A percentile compares a stretch with the other conserved stretches of the same genome.
Evolutionary conservation across 2,329 filamentous ascomycete species (phyloP).

Genomic region (Apiospora malaysiana): DNA sequence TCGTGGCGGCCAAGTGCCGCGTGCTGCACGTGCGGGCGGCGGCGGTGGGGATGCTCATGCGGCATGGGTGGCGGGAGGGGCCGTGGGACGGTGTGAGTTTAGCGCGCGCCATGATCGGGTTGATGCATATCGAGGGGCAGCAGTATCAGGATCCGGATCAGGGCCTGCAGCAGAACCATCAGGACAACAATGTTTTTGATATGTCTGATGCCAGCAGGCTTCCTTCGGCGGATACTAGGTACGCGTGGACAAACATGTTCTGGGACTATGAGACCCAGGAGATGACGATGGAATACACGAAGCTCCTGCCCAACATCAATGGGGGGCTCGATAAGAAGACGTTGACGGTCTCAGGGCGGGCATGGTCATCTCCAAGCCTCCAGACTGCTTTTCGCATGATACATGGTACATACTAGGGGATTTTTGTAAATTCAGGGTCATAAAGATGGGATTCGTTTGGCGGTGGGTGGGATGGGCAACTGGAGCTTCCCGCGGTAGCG

Average conservation of each 20-base stretch:
- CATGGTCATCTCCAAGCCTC: too few species aligned
- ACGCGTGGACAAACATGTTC: slow-evolving; percentile 36
- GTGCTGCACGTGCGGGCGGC: slow-evolving; percentile 26
- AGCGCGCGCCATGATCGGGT: slow-evolving; percentile 27
- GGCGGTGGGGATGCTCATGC: slow-evolving; percentile 29
- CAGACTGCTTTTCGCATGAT: neutral
- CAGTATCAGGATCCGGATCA: neutral
- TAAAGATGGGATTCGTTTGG: too few species aligned
- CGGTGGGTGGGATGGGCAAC: too few species aligned
- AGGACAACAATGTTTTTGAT: too few species aligned
- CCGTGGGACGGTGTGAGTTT: slow-evolving; percentile 35
- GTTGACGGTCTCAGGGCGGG: slow-evolving; percentile 1
- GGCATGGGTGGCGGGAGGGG: slow-evolving; percentile 32
- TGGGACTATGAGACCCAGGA: slow-evolving; percentile 34
- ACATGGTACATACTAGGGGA: neutral
- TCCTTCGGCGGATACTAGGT: slow-evolving; percentile 28
- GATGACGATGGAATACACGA: slow-evolving; percentile 35
- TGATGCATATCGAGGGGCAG: slow-evolving; percentile 35
- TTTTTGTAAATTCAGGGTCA: too few species aligned
- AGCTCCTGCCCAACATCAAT: slow-evolving; percentile 28
- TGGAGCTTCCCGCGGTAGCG: neutral
- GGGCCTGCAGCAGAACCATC: neutral
- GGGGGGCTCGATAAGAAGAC: slow-evolving; percentile 31
- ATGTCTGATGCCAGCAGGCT: neutral
- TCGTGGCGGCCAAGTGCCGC: slow-evolving; percentile 35